Base-by-base conservation (phyloP, 1,139 yeast genomes). In the Yamadazyma friedrichii region DNA sequence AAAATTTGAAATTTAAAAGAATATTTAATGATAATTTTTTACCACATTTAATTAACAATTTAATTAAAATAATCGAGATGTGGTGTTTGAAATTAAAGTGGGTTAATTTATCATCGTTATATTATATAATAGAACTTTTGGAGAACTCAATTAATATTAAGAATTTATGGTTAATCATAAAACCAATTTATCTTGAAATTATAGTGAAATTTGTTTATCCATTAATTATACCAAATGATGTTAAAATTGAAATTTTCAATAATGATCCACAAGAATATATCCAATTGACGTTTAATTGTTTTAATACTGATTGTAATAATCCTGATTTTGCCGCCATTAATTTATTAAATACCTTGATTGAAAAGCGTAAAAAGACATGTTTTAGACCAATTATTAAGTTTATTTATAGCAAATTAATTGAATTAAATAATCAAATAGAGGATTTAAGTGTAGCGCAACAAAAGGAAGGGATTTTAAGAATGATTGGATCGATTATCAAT, bases 231-330 rank as follows among this genome's bases (percentile, higher is more conserved):
- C 91, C 95, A 9, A 73, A 77, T 15, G 86, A 85, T 45, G 78
- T 76, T 10, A 80, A 79, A 20, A 67, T 89, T 45, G 95, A 88
- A 48, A 64, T 80, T 28, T 91, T 87, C 64, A 96, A 89, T 47
- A 80, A 77, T 46, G 98, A 93, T 56, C 98, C 98, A 6, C 86
- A 80, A 43, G 97, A 91, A 60, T 93, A 89, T 58, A 86, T 93
- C 48, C 91, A 87, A 61, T 74, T 84, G 51, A 80, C 82, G 44
- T 74, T 88, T 55, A 95, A 88, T 57, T 28, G 39, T 9, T 65
- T 78, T 28, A 84, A 80, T 42, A 82, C 76, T 42, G 67, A 65
- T 33, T 68, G 74, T 44, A 46, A 48, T 35, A 71, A 82, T 11
- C 84, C 88, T n/a, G 88, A 84, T 56, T 65, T 76, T 38, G 88